Evolutionary conservation across 2,329 filamentous ascomycete species (phyloP), one percentile per base, ranked within the genome.

Genomic region (Stagonosporopsis rhizophila): DNA sequence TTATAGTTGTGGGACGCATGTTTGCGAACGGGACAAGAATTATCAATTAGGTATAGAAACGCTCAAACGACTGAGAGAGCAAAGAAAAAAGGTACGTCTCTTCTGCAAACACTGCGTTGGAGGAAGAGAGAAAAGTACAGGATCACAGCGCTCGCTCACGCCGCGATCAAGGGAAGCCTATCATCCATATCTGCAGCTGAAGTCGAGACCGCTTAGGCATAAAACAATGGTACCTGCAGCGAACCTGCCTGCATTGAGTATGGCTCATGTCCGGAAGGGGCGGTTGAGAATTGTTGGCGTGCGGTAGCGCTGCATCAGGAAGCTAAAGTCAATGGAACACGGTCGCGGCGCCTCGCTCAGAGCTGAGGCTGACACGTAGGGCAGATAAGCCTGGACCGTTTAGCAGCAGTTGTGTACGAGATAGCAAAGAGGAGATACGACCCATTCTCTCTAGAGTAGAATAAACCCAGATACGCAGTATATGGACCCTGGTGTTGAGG

Each of bases 221-320:
- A 52, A 52, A 56, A 34, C 47, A 52, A 52, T 56, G 47, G 47
- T 52, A 56, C 53, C 53, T 56, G 53, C 53, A 27, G 38, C 47
- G 34, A 39, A n/a, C 42, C 42, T 44, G 47, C 15, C 53, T 22
- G 15, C 4, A 32, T 56, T 20, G 22, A 56, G 53, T 52, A 52
- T 42, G 42, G 47, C 27, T 17, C n/a, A 15, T 23, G 23, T 37
- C 53, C 42, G 28, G 30, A 56, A 42, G 41, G 41, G 47, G 47
- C 42, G 47, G 47, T 56, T 56, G 53, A 51, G 53, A 51, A 41
- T 38, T 51, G 40, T 40, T 50, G 42, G 46, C 42, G 42, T 51
- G 46, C 47, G 47, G 17, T 56, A 51, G 53, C 53, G 53, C 44
- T 48, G 42, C 47, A 23, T 45, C 49, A 37, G 30, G 40, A 52